Conservation (phyloP, 345 rosid genomes). For the Eucalyptus curtisii region DNA sequence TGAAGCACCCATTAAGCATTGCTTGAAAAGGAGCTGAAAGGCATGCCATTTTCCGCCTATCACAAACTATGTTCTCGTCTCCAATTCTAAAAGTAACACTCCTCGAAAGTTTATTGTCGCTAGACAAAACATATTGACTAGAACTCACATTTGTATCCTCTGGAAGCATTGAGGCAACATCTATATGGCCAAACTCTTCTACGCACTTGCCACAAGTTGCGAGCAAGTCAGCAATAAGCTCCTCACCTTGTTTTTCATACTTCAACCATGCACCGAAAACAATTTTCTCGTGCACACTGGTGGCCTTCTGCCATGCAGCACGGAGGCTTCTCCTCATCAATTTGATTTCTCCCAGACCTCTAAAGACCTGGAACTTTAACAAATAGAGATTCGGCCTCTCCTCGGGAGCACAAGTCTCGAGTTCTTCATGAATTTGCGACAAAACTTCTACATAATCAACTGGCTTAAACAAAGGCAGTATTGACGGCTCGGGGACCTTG, state of each 20-base stretch:
- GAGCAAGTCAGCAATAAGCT: conserved; percentile 75
- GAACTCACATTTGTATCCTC: conserved; percentile 13
- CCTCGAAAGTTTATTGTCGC: conserved; percentile 9
- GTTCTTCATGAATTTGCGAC: conserved; percentile 94
- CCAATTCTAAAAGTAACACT: conserved; percentile 60
- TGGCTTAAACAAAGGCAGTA: conserved; percentile 76
- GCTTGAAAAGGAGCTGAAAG: conserved; percentile 87
- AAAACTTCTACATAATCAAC: conserved; percentile 90
- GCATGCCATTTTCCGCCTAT: conserved; percentile 62
- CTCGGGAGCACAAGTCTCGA: conserved; percentile 59
- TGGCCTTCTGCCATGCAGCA: conserved; percentile 83
- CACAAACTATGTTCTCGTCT: conserved; percentile 67
- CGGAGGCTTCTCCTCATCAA: conserved; percentile 82
- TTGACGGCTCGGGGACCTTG: conserved; percentile 81
- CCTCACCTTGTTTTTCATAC: conserved; percentile 88
- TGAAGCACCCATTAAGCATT: conserved; percentile 87
- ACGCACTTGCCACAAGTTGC: conserved; percentile 62
- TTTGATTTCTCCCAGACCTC: conserved; percentile 87
- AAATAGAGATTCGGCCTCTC: conserved; percentile 68
- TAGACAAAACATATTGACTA: conserved; percentile 16
- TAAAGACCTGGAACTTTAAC: conserved; percentile 76
- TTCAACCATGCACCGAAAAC: conserved; percentile 89
- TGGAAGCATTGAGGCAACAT: conserved; percentile 48
- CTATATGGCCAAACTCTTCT: conserved; percentile 59
- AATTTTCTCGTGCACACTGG: conserved; percentile 75